Percentiles rank a stretch among this genome's conserved stretches.
phyloP scores from a whole-genome alignment of 768 basidiomycete genomes.

The Boletus pseudopeckii region DNA sequence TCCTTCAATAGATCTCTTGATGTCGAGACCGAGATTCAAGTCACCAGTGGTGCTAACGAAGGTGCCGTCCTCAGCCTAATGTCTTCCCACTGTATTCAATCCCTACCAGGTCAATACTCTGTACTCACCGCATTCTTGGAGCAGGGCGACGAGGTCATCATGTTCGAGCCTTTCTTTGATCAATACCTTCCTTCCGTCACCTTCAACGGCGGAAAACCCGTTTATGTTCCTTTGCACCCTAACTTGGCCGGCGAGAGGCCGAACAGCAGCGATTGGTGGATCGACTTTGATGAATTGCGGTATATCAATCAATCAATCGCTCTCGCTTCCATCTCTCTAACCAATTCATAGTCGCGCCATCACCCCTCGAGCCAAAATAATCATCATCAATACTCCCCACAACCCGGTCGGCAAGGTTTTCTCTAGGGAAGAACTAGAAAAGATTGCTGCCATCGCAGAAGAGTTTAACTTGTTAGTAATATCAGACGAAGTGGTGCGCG shows the following conservation, averaged over 20 bases:
- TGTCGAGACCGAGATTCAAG: constrained; percentile 83
- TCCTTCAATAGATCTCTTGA: constrained; percentile 68
- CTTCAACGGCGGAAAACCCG: constrained; percentile 90
- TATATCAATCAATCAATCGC: constrained; percentile 25
- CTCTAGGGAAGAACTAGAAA: constrained; percentile 73
- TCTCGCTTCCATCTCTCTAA: neutral
- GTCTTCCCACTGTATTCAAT: constrained; percentile 1
- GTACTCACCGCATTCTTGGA: constrained; percentile 91
- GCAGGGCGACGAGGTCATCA: constrained; percentile 93
- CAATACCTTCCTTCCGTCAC: constrained; percentile 91
- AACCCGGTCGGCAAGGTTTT: constrained; percentile 99
- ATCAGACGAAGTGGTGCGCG: constrained; percentile 90
- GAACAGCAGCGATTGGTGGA: constrained; percentile 77
- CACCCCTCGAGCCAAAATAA: constrained; percentile 88
- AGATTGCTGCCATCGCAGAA: constrained; percentile 82
- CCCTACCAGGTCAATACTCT: constrained; percentile 72
- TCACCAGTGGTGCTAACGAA: constrained; percentile 97
- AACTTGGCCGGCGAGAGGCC: constrained; percentile 51
- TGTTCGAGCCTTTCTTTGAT: constrained; percentile 98
- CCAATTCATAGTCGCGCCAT: constrained; percentile 60
- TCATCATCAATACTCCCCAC: constrained; percentile 94
- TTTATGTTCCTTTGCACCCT: constrained; percentile 94
- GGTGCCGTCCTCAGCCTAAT: constrained; percentile 42
- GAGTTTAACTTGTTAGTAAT: constrained; percentile 92
- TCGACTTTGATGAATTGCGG: constrained; percentile 89